phyloP scores from a whole-genome alignment of 2,329 filamentous ascomycete genomes.

The Lachnellula willkommii region DNA sequence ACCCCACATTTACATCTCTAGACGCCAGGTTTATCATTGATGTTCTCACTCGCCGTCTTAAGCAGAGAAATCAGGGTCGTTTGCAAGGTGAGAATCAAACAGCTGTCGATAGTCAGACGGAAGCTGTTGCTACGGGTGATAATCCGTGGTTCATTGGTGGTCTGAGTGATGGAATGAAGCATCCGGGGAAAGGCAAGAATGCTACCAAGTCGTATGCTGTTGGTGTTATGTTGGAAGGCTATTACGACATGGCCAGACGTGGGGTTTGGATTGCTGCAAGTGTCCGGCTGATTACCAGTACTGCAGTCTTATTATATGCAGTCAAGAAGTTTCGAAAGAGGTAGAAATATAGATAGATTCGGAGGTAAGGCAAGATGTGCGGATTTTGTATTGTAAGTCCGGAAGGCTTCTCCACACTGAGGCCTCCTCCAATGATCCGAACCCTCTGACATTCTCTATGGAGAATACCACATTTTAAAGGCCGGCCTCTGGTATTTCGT shows the following conservation, averaged over 20 bases:
- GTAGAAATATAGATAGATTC: neutral
- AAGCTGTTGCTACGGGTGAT: constrained; percentile 21
- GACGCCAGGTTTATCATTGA: constrained; percentile 57
- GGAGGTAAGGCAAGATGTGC: no score
- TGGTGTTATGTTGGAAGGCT: constrained; percentile 30
- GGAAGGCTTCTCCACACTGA: neutral
- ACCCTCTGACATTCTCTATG: no score
- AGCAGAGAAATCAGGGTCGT: constrained; percentile 40
- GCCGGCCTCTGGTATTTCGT: neutral
- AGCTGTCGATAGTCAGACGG: constrained; percentile 26
- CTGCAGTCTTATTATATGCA: neutral
- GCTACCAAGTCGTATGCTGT: constrained; percentile 22
- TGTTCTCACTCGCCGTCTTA: constrained; percentile 53
- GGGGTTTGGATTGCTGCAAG: constrained; percentile 26
- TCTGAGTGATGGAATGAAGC: constrained; percentile 16
- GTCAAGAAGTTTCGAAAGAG: constrained; percentile 1
- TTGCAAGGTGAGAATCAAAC: constrained; percentile 28
- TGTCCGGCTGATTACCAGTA: constrained; percentile 14
- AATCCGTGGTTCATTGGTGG: constrained; percentile 21
- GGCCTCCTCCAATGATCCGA: no score
- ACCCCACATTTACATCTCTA: constrained; percentile 60
- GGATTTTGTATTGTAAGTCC: neutral
- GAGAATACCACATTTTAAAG: neutral
- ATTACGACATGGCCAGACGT: constrained; percentile 28
- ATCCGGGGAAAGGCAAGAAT: constrained; percentile 15